These are phyloP conservation scores for Neurospora sp. DNA, from an alignment of 495 filamentous ascomycete species.

Conservation along the genomic window DNA sequence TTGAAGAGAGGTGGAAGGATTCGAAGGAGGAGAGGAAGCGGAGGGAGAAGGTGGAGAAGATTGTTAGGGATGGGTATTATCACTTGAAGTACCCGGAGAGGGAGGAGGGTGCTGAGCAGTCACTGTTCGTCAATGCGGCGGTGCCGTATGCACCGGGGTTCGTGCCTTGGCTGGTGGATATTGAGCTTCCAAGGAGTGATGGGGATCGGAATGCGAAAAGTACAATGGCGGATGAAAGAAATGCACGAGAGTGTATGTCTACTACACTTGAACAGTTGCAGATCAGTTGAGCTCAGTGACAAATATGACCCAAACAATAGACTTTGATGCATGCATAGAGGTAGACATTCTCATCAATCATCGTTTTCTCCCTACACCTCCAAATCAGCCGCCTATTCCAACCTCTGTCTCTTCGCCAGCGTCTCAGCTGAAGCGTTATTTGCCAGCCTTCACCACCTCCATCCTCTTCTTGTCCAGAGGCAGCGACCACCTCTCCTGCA, in stretches of 20 bases:
- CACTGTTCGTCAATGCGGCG: constrained; percentile 65
- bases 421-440: neutral
- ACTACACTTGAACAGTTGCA: neutral
- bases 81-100: constrained; percentile 26
- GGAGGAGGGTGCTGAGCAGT: constrained; percentile 36
- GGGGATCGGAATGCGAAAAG: neutral
- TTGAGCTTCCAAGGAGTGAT: constrained; percentile 29
- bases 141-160: constrained; percentile 34
- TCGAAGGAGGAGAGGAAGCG: neutral
- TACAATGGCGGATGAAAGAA: neutral
- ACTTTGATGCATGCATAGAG: neutral
- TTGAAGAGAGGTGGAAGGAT: constrained; percentile 10
- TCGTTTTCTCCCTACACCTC: neutral
- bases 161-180: constrained; percentile 54
- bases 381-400: neutral
- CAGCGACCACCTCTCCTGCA: too few species aligned
- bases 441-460: neutral
- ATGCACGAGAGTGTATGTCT: neutral
- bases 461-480: too few species aligned
- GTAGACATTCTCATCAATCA: neutral
- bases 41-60: constrained; percentile 1
- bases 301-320: neutral
- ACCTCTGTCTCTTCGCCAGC: neutral
- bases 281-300: neutral
- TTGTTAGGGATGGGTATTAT: constrained; percentile 6